Percentiles rank a stretch among this genome's conserved stretches.
Conservation (phyloP, 2,329 filamentous ascomycete genomes). For the Arthroderma uncinatum region DNA sequence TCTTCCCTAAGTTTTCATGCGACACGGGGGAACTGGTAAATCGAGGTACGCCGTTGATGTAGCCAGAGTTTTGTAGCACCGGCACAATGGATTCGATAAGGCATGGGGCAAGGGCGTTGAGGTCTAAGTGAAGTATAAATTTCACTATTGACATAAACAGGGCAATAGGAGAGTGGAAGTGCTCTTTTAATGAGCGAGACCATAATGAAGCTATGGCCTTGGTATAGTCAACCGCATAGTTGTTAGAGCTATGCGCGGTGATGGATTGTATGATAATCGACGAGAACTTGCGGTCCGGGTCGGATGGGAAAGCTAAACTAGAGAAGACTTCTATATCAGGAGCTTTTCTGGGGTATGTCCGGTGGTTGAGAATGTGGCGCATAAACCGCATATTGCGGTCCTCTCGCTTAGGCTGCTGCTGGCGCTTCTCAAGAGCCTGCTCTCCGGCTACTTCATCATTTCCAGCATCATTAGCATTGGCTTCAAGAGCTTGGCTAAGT, state of each 20-base stretch:
- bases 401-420: conserved; percentile 14
- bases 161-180: conserved; percentile 36
- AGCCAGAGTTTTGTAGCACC: conserved; percentile 36
- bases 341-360: conserved; percentile 37
- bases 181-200: conserved; percentile 45
- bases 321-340: conserved; percentile 46
- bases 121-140: conserved; percentile 32
- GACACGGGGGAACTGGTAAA: conserved; percentile 37
- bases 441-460: conserved; percentile 19
- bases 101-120: conserved; percentile 26
- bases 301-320: conserved; percentile 43
- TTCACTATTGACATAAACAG: conserved; percentile 33
- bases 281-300: conserved; percentile 39
- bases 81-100: conserved; percentile 30
- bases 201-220: conserved; percentile 44
- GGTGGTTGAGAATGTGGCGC: conserved; percentile 46
- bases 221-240: conserved; percentile 40
- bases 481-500: conserved; percentile 22
- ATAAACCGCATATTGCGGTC: conserved; percentile 33
- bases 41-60: conserved; percentile 45
- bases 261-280: conserved; percentile 45
- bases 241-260: conserved; percentile 32
- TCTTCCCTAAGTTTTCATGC: conserved; percentile 29
- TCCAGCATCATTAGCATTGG: conserved; percentile 13
- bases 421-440: conserved; percentile 18